Conservation (phyloP, 306 rosid species). For the Prunus armeniaca region DNA sequence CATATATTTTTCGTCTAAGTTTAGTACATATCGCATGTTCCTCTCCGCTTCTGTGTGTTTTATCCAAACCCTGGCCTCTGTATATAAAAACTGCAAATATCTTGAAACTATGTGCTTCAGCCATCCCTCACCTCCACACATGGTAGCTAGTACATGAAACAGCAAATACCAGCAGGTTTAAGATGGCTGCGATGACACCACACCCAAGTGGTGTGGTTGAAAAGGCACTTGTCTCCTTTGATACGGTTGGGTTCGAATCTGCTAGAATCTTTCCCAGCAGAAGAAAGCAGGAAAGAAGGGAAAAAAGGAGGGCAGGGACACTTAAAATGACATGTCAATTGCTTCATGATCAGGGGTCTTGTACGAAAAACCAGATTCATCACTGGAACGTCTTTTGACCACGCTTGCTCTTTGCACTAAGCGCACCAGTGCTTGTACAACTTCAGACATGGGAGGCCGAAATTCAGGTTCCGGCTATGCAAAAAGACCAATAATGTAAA, state of each 20-base stretch:
- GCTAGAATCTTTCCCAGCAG: neutral
- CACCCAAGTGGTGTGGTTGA: neutral
- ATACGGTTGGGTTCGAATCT: neutral
- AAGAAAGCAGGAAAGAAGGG: neutral
- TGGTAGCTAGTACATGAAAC: constrained; percentile 38
- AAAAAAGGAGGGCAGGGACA: constrained; percentile 2
- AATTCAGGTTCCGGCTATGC: constrained; percentile 86
- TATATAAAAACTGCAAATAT: neutral
- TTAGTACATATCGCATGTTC: neutral
- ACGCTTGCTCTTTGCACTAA: constrained; percentile 87
- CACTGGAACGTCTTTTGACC: constrained; percentile 82
- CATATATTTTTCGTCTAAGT: constrained; percentile 20
- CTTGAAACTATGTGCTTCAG: constrained; percentile 11
- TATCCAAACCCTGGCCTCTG: constrained; percentile 13
- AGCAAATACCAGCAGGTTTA: constrained; percentile 11
- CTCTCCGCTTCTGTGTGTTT: neutral
- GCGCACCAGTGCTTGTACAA: constrained; percentile 91
- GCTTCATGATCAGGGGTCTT: constrained; percentile 82
- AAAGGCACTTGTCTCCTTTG: neutral
- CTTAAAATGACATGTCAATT: constrained; percentile 62
- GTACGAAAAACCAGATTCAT: constrained; percentile 69
- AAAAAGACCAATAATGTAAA: neutral
- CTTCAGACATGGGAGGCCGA: constrained; percentile 98
- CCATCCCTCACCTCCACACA: constrained; percentile 18
- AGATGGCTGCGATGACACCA: neutral